Evolutionary conservation across 352 stramenopile genomes (phyloP), one percentile per base, ranked within the genome.

Genomic region (Blastocystis sp.): DNA sequence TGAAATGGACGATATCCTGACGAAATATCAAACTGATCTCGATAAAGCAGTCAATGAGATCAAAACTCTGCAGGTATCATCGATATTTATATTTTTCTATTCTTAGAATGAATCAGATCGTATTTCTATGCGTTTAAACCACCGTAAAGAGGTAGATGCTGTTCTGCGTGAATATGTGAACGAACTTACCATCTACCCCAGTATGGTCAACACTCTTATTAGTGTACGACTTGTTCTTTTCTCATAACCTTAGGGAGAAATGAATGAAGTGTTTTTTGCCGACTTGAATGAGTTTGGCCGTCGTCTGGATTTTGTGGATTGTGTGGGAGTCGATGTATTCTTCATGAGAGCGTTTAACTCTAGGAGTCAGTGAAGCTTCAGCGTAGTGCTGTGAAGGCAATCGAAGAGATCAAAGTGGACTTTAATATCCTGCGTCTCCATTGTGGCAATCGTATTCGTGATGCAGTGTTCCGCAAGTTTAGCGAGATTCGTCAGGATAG

Each of bases 381-480:
- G 50, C 68, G 68, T 8, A 79, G 68, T 34, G 20, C 16, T 39
- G 43, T 79, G 39, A 79, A 79, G 37, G 68, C 68, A 47, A 79
- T 79, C 41, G 68, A 79, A 47, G 43, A 62, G 13, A 50, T 79
- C 26, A 16, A 34, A 13, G 41, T 79, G 68, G 68, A 79, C 41
- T 43, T 79, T 11, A 79, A 79, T 47, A 79, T 79, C 50, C 68
- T 79, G 8, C 18, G 43, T 11, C 68, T 79, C 8, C 68, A 79
- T 34, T 79, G 68, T 24, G 68, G 68, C n/a, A 79, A 79, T 41
- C 68, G 68, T 18, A 62, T 79, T n/a, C 68, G 68, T 11, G 68
- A 79, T 47, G 68, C 68, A 8, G 68, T 56, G 6, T 79, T 79
- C 41, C 24, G 68, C 20, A 79, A 79, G 41, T 63, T 79, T 34